Evolutionary conservation across 73 alveolate genomes (phyloP).

Genomic region (Paramecium biaurelia): DNA sequence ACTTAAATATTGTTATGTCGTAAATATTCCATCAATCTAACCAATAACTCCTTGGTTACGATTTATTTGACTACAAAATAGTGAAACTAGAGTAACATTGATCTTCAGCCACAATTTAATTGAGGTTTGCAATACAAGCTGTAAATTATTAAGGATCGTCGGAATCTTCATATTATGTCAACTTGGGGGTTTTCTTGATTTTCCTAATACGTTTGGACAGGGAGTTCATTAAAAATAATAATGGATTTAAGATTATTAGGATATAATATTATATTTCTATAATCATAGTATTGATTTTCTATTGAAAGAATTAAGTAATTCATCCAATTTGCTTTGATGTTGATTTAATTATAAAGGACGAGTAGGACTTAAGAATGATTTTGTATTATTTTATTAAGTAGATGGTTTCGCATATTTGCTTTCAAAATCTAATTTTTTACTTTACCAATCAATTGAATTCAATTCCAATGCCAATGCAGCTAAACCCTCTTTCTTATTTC

Average conservation of each 20-base stretch:
- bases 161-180: background rate
- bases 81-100: background rate
- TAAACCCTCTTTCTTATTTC: slow-evolving; percentile 2
- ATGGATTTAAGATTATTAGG: background rate
- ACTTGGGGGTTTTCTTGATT: background rate
- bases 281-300: background rate
- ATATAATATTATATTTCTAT: background rate
- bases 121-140: background rate
- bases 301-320: background rate
- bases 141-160: background rate
- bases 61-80: background rate
- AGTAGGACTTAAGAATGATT: background rate
- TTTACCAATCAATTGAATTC: background rate
- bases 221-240: background rate
- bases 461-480: slow-evolving; percentile 10
- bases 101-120: slow-evolving; percentile 15
- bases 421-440: background rate
- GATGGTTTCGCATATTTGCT: background rate
- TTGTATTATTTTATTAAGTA: background rate
- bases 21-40: background rate
- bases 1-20: background rate
- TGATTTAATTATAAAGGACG: background rate
- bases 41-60: background rate
- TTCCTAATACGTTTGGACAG: slow-evolving; percentile 6
- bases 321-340: slow-evolving; percentile 28